phyloP scores from a whole-genome alignment of 1,139 yeast genomes.

The Hemisphaericaspora lyxosophila region DNA sequence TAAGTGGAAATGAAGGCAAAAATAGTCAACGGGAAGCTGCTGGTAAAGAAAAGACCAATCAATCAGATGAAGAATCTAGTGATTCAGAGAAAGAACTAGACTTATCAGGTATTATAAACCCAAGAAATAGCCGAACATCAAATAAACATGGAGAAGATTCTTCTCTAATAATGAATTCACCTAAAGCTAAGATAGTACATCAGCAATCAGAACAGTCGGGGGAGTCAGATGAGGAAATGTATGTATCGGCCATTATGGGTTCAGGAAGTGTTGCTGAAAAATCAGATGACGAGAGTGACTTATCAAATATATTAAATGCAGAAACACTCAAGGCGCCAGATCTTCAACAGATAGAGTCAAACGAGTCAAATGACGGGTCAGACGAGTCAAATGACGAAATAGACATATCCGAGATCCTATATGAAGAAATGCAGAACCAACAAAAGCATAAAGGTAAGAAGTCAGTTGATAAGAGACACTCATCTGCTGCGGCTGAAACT shows the following conservation, averaged over 20 bases:
- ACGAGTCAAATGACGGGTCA: not conserved
- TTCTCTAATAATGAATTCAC: too few species aligned
- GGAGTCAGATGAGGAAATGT: slow-evolving; percentile 10
- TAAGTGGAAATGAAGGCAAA: too few species aligned
- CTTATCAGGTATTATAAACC: slow-evolving; percentile 1
- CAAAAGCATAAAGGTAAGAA: slow-evolving; percentile 4
- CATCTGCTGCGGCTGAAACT: too few species aligned
- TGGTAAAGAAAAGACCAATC: slow-evolving; percentile 2
- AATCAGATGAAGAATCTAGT: not conserved
- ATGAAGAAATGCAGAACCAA: slow-evolving; percentile 3
- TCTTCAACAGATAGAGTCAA: too few species aligned
- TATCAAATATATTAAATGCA: not conserved
- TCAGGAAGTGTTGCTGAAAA: not conserved
- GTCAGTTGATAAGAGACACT: slow-evolving; percentile 5
- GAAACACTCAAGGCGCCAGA: too few species aligned
- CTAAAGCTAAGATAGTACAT: too few species aligned
- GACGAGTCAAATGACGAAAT: not conserved
- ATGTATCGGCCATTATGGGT: not conserved
- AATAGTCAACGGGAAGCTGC: too few species aligned
- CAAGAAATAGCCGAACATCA: too few species aligned
- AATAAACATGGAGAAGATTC: too few species aligned
- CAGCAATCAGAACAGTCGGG: too few species aligned
- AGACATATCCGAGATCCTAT: not conserved
- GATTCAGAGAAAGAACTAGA: not conserved
- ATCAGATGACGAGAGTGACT: not conserved